A percentile compares a stretch with the other conserved stretches of the same genome.
phyloP scores from a whole-genome alignment of 2,329 filamentous ascomycete genomes.

The Cercospora sp. region DNA sequence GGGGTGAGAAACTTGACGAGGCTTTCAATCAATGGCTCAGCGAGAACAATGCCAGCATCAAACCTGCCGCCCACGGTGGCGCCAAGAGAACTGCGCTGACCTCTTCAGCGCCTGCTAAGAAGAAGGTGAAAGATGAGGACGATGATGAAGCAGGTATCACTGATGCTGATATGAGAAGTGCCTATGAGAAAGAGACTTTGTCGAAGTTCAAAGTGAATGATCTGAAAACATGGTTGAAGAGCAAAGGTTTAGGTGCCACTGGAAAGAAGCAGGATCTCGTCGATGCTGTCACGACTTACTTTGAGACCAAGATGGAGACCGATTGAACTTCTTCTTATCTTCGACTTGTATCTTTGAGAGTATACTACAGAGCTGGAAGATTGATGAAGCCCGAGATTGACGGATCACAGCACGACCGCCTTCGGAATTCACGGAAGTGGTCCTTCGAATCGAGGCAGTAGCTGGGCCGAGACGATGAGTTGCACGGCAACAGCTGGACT shows the following conservation, averaged over 20 bases:
- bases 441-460: no score
- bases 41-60: conserved; percentile 40
- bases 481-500: background rate
- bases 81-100: conserved; percentile 48
- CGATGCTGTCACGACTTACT: conserved; percentile 39
- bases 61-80: conserved; percentile 45
- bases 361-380: no score
- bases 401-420: no score
- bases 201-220: conserved; percentile 42
- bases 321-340: conserved; percentile 22
- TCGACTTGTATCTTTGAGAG: no score
- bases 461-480: no score
- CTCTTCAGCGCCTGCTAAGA: conserved; percentile 31
- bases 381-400: no score
- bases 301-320: conserved; percentile 41
- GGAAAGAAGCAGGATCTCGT: conserved; percentile 41
- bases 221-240: conserved; percentile 38
- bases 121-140: conserved; percentile 49
- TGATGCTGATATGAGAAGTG: conserved; percentile 48
- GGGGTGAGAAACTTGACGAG: conserved; percentile 68
- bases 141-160: conserved; percentile 39
- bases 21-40: conserved; percentile 52
- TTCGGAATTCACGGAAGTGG: no score
- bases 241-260: conserved; percentile 31
- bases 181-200: conserved; percentile 48